Conservation (phyloP, 768 basidiomycete genomes). For the Phylloporus sp. region DNA sequence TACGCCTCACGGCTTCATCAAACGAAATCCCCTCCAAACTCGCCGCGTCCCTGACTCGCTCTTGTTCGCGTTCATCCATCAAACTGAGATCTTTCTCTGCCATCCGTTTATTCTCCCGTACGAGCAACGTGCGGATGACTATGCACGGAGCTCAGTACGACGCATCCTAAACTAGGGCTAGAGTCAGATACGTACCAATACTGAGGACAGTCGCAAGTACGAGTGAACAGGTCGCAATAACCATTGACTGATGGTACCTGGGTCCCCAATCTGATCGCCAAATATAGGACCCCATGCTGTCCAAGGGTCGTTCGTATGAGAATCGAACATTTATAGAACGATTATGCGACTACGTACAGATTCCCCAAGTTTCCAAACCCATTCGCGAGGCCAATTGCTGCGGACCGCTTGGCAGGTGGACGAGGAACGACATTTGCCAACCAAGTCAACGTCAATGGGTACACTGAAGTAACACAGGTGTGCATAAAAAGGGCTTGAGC, state of each 20-base stretch:
- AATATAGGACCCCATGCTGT: conserved; percentile 57
- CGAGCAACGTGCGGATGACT: conserved; percentile 43
- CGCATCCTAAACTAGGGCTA: neutral
- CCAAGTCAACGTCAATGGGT: conserved; percentile 53
- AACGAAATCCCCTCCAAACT: conserved; percentile 56
- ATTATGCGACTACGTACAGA: conserved; percentile 37
- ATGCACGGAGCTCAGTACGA: neutral
- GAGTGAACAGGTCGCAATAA: conserved; percentile 42
- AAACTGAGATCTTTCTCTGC: conserved; percentile 46
- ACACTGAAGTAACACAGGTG: conserved; percentile 23
- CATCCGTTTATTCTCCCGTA: conserved; percentile 48
- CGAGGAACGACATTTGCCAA: conserved; percentile 57
- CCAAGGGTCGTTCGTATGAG: neutral
- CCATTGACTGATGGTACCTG: conserved; percentile 59
- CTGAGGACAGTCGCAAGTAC: conserved; percentile 31
- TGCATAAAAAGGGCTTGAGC: neutral
- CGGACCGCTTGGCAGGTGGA: conserved; percentile 52
- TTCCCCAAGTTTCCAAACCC: conserved; percentile 57
- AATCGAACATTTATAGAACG: neutral
- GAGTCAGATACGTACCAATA: conserved; percentile 29
- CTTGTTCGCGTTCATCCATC: conserved; percentile 42
- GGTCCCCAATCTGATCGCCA: conserved; percentile 63
- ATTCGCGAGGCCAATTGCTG: conserved; percentile 60
- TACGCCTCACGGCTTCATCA: conserved; percentile 54
- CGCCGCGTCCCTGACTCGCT: conserved; percentile 55